Conservation (phyloP, 345 rosid species). For the Acer saccharum region DNA sequence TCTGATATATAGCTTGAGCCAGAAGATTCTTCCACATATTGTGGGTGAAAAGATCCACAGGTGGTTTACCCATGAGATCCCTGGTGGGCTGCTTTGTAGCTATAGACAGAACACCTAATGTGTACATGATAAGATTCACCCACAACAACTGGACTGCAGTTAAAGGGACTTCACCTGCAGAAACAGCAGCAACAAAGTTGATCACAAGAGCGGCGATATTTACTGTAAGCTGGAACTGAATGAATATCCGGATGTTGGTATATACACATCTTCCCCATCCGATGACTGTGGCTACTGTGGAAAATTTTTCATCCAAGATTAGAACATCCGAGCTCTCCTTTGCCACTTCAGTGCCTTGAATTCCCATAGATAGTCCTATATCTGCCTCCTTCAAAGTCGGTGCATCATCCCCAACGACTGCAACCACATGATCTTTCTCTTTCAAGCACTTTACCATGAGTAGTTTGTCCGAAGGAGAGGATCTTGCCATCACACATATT, state of each 20-base stretch:
- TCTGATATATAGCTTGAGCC: slow-evolving; percentile 43
- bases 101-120: slow-evolving; percentile 46
- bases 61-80: slow-evolving; percentile 38
- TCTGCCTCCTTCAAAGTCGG: slow-evolving; percentile 43
- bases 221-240: slow-evolving; percentile 31
- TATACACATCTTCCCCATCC: no score
- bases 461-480: slow-evolving; percentile 13
- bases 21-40: slow-evolving; percentile 45
- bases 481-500: slow-evolving; percentile 44
- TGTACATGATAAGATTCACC: slow-evolving; percentile 49
- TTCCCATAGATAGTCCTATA: slow-evolving; percentile 45
- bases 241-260: no score
- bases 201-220: slow-evolving; percentile 38
- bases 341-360: slow-evolving; percentile 44
- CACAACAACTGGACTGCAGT: slow-evolving; percentile 41
- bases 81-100: slow-evolving; percentile 38
- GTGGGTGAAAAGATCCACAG: slow-evolving; percentile 36
- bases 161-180: slow-evolving; percentile 36
- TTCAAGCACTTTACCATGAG: slow-evolving; percentile 45
- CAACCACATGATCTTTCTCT: slow-evolving; percentile 13
- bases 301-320: no score
- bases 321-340: slow-evolving; percentile 30
- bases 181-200: slow-evolving; percentile 44
- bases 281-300: slow-evolving; percentile 9
- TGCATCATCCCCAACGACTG: slow-evolving; percentile 42